Base-by-base conservation (phyloP, 805 yeast genomes). In the Kazachstania bromeliacearum region DNA sequence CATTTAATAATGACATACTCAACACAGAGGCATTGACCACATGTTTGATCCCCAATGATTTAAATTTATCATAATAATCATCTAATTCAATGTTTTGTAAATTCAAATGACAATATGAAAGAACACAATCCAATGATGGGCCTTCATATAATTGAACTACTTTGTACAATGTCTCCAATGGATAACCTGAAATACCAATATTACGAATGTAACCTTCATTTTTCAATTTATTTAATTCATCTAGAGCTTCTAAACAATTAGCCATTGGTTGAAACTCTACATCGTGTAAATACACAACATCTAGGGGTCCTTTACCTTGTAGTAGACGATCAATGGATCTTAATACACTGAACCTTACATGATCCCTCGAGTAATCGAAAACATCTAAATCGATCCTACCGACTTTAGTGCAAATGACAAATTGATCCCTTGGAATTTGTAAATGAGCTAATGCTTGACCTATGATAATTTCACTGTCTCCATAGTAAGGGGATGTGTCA, bases 401-500 rank as follows among this genome's bases (percentile, higher is more conserved):
- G 8, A 85, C 94, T 53, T 88, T 88, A 17, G 96, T 83, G 49
- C 85, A 79, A 18, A 89, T 66, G 47, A 68, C 77, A 55, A 81
- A 81, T 14, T 65, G 51, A 4, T 77, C 78, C 40, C 97, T 68
- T 26, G 67, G 65, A 2, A 54, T 53, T 4, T 53, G 51, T 8
- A 56, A 43, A 1, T 51, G 37, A 17, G 59, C 55, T 44, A 88
- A 60, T 0, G 87, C 89, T 12, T 66, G 42, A 2, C 97, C 96
- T 5, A 84, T 53, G 10, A 88, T 44, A 14, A 60, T 66, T 51
- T 88, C 97, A 4, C 94, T 82, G 0, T 85, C 85, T 0, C 96
- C 96, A 54, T 88, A 88, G 60, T 84, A 87, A 3, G 96, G 96
- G 0, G 96, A 83, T 0, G 96, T 85, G 53, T 88, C 96, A 25